A percentile compares a stretch with the other conserved stretches of the same genome.
phyloP scores from a whole-genome alignment of 192 early-diverging fungal genomes.

The Mortierella alpina region DNA sequence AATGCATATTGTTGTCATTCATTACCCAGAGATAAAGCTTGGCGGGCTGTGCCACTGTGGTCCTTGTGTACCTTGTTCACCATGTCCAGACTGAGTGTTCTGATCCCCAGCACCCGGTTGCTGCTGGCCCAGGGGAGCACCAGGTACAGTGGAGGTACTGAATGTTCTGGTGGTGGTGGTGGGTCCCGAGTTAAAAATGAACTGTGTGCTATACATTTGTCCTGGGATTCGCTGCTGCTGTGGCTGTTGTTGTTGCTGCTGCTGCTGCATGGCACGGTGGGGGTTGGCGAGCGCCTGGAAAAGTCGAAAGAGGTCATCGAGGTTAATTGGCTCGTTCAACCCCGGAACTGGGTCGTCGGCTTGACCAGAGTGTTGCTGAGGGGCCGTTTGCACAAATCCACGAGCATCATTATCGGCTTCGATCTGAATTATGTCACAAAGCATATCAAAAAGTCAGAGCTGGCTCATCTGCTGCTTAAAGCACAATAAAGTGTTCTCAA shows the following conservation, averaged over 20 bases:
- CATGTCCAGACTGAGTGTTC: neutral
- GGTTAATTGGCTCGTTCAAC: constrained; percentile 8
- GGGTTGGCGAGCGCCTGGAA: constrained; percentile 22
- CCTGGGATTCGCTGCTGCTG: constrained; percentile 11
- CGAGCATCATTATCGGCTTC: constrained; percentile 59
- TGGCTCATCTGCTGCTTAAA: neutral
- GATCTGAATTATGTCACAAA: constrained; percentile 35
- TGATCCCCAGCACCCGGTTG: neutral
- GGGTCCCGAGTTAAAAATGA: constrained; percentile 24
- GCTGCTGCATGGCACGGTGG: constrained; percentile 9
- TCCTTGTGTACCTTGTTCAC: neutral
- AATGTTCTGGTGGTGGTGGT: neutral
- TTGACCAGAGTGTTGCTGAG: constrained; percentile 15
- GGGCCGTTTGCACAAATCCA: constrained; percentile 25
- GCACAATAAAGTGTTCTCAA: neutral
- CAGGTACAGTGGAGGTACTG: neutral
- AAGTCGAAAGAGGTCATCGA: constrained; percentile 29
- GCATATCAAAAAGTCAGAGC: neutral
- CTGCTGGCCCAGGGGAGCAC: neutral
- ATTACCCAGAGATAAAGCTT: constrained; percentile 29
- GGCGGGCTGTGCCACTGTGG: constrained; percentile 30
- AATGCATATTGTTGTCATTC: no score
- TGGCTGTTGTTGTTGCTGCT: constrained; percentile 24
- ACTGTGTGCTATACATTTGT: constrained; percentile 8
- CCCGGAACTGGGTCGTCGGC: constrained; percentile 3